Conservation (phyloP, 495 filamentous ascomycete species). For the Xylaria venustula region DNA sequence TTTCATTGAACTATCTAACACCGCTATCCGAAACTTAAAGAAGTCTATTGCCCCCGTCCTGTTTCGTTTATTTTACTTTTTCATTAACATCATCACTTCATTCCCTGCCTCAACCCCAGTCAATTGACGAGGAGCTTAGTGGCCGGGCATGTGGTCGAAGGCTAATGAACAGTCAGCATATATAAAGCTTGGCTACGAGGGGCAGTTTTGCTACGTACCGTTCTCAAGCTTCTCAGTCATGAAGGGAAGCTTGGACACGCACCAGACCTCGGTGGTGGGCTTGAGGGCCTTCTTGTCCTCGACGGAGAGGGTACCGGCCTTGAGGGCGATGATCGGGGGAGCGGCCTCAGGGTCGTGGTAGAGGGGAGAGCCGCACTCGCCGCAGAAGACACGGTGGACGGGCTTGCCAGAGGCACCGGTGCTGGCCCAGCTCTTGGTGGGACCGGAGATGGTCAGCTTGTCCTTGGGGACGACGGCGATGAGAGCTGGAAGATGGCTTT, state of each 20-base stretch:
- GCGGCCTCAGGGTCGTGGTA: conserved; percentile 68
- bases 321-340: conserved; percentile 66
- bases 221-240: conserved; percentile 62
- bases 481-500: conserved; percentile 48
- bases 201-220: conserved; percentile 20
- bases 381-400: conserved; percentile 68
- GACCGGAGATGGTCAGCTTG: conserved; percentile 58
- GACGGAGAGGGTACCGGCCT: conserved; percentile 60
- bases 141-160: conserved; percentile 12
- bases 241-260: conserved; percentile 65
- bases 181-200: too few species aligned
- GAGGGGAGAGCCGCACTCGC: conserved; percentile 66
- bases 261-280: conserved; percentile 70
- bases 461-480: conserved; percentile 65
- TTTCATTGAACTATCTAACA: conserved; percentile 13
- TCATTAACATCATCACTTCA: background rate
- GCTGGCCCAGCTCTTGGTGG: conserved; percentile 60
- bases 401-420: conserved; percentile 54
- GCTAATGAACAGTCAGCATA: too few species aligned
- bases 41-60: conserved; percentile 12
- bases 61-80: conserved; percentile 5
- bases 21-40: conserved; percentile 7
- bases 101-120: background rate
- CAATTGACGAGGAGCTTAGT: background rate
- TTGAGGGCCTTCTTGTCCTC: conserved; percentile 67